Evolutionary conservation across 2,329 filamentous ascomycete genomes (phyloP), one percentile per base, ranked within the genome.

Genomic region (Coniochaeta sp.): DNA sequence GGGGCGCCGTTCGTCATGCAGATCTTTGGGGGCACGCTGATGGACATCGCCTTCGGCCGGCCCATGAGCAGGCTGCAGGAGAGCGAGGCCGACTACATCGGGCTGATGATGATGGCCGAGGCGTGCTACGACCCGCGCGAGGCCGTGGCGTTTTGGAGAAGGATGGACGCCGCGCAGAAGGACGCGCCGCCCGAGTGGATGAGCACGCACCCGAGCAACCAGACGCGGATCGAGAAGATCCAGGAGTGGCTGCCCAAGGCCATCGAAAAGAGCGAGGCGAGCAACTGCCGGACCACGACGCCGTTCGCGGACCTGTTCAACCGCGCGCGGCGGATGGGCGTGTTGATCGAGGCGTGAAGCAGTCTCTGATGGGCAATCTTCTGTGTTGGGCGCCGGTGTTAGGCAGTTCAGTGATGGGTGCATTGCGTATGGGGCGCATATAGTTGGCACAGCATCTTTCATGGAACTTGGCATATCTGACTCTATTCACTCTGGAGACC

Each of bases 41-140:
- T 89, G 30, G 81, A 89, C 57, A 70, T 89, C 17, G 80, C 87
- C n/a, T 85, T 91, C 69, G 79, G 79, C 56, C 77, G 83, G 62
- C 90, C 89, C 1, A 89, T 89, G 71, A 85, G 83, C 55, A 78
- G 90, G 56, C 82, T 81, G 68, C 89, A 92, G 74, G 90, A 89
- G 77, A 84, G 80, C 56, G 89, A 93, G 75, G 90, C 90, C 0
- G 90, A 93, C 68, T 90, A 89, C 67, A 91, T 93, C 55, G 90
- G 90, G 0, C 73, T 93, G 36, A 85, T 93, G 81, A 89, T 93
- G 81, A 93, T 93, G 88, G 85, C 89, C 0, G 84, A 90, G 74
- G 88, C 87, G 28, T 93, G 90, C 74, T 93, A 89, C 69, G 80
- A 91, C 62, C 90, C 90, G 1, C 74, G 79, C 14, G 83, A 85